A percentile compares a stretch with the other conserved stretches of the same genome.
Evolutionary conservation across 2,329 filamentous ascomycete species (phyloP).

Genomic region (Emergomyces orientalis): DNA sequence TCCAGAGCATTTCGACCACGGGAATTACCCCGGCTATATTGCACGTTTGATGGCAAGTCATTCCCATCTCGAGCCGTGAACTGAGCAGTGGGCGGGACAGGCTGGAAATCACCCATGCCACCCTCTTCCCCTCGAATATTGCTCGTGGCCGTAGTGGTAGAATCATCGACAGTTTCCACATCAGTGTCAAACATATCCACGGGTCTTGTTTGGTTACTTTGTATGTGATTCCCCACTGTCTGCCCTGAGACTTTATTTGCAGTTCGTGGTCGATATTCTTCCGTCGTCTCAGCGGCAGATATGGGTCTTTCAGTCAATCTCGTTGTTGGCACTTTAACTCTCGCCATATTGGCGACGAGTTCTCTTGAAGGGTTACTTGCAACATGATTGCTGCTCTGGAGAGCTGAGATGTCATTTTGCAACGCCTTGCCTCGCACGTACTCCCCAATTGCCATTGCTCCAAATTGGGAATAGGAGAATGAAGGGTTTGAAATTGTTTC

Average conservation of each 20-base stretch:
- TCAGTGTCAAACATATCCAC: slow-evolving; percentile 36
- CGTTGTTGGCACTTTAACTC: slow-evolving; percentile 26
- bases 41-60: neutral
- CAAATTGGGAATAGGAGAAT: neutral
- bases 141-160: slow-evolving; percentile 32
- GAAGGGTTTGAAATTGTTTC: neutral
- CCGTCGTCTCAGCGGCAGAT: neutral
- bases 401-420: slow-evolving; percentile 13
- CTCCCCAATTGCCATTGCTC: slow-evolving; percentile 34
- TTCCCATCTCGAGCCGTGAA: neutral
- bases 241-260: neutral
- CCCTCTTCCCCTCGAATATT: slow-evolving; percentile 28
- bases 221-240: neutral
- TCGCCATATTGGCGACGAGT: slow-evolving; percentile 28
- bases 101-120: slow-evolving; percentile 14
- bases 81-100: slow-evolving; percentile 11
- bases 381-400: slow-evolving; percentile 26
- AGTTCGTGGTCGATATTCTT: neutral
- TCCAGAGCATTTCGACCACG: slow-evolving; percentile 19
- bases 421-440: slow-evolving; percentile 26
- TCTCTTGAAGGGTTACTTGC: slow-evolving; percentile 19
- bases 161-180: slow-evolving; percentile 37
- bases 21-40: neutral
- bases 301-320: slow-evolving; percentile 17
- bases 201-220: slow-evolving; percentile 8